Evolutionary conservation across 2,329 filamentous ascomycete genomes (phyloP).

Genomic region (Fusarium hostae): DNA sequence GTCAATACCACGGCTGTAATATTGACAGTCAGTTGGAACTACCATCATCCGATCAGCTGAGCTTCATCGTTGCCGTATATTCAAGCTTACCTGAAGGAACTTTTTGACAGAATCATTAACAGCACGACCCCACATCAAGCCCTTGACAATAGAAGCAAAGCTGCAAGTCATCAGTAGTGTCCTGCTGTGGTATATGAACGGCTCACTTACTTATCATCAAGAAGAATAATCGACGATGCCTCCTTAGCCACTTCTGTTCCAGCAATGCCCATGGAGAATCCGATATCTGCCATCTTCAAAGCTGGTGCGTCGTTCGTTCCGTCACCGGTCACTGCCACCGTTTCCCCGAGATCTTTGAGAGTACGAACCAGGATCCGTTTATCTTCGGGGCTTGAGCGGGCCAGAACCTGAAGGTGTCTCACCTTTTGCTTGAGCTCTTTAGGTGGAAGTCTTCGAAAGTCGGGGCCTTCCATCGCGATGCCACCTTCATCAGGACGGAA

Average conservation of each 20-base stretch:
- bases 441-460: constrained; percentile 68
- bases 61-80: neutral
- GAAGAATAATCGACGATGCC: constrained; percentile 69
- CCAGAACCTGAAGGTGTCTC: constrained; percentile 70
- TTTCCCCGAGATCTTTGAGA: constrained; percentile 72
- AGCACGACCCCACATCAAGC: constrained; percentile 70
- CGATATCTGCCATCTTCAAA: constrained; percentile 69
- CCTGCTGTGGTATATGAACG: neutral
- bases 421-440: constrained; percentile 64
- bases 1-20: constrained; percentile 70
- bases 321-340: constrained; percentile 68
- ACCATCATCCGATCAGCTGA: neutral
- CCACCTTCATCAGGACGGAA: constrained; percentile 68
- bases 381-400: constrained; percentile 73
- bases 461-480: constrained; percentile 67
- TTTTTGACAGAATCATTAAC: constrained; percentile 73
- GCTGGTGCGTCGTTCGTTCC: constrained; percentile 72
- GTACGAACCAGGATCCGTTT: constrained; percentile 71
- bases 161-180: constrained; percentile 25
- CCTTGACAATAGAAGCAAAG: constrained; percentile 68
- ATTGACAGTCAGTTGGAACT: constrained; percentile 73
- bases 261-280: constrained; percentile 73
- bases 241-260: constrained; percentile 73
- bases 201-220: constrained; percentile 63
- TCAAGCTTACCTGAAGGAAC: constrained; percentile 63